Base-by-base conservation (phyloP, 257 asterid species). In the Nicotiana sylvestris region DNA sequence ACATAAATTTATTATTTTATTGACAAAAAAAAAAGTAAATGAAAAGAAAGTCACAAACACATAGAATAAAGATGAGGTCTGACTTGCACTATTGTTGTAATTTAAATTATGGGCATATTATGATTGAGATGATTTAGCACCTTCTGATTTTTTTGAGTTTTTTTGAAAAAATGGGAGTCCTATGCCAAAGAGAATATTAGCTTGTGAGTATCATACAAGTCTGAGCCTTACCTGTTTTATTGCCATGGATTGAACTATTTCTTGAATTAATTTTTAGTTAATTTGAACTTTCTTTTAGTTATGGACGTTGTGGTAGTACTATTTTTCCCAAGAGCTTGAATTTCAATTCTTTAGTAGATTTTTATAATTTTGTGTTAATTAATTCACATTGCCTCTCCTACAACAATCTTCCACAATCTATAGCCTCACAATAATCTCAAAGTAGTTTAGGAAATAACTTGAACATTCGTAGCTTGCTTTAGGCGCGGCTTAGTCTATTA, bases 31-130 rank as follows among this genome's bases (percentile, higher is more conserved):
- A 30, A 30, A 30, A 30, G 39, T 70, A 39, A 39, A 70, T n/a
- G 10, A 70, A 1, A 70, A 70, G 78, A 4, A 43, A 39, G 58
- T 70, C 60, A 39, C 43, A 6, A 43, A 70, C 10, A 70, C 58
- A 70, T 58, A 70, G 10, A 70, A 21, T 70, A 70, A 70, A 70
- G 60, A 70, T 43, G 58, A 43, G 78, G 35, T 43, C n/a, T 70
- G 35, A 43, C 12, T n/a, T 70, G 43, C 58, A 13, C 35, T 70
- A 30, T 70, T 70, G 78, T 70, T 70, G 2, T 70, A 43, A 39
- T 70, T 70, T 55, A 70, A 70, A 70, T 37, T 37, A 68, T 68
- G 18, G 32, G 77, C 77, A 68, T 37, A 30, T 68, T n/a, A 3
- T 18, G 32, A 18, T n/a, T 37, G 56, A 37, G 77, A n/a, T 68